Conservation (phyloP, 1,284 basidiomycete species). For the Xerocomus nothofagi region DNA sequence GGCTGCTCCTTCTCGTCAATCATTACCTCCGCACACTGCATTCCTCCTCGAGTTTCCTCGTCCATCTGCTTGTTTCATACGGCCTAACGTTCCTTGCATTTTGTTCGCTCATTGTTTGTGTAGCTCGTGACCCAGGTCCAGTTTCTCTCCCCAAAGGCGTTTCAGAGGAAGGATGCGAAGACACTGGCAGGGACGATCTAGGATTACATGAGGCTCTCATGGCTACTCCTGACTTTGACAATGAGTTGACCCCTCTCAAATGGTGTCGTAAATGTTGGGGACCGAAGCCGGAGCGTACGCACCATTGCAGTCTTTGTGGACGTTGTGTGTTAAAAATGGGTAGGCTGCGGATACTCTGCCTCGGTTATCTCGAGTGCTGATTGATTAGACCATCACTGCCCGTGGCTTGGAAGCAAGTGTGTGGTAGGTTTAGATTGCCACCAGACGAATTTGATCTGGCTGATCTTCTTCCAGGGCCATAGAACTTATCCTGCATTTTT, state of each 20-base stretch:
- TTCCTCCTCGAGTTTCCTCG: slow-evolving; percentile 45
- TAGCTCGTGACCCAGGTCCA: slow-evolving; percentile 72
- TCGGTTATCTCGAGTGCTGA: slow-evolving; percentile 13
- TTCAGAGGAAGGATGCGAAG: slow-evolving; percentile 29
- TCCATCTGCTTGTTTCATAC: slow-evolving; percentile 59
- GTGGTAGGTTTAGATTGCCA: slow-evolving; percentile 51
- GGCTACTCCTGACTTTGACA: slow-evolving; percentile 44
- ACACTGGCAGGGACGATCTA: slow-evolving; percentile 46
- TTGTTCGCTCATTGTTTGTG: slow-evolving; percentile 69
- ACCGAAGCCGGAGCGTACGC: slow-evolving; percentile 80
- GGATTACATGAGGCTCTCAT: slow-evolving; percentile 63
- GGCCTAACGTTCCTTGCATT: slow-evolving; percentile 64
- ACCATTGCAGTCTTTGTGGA: slow-evolving; percentile 79
- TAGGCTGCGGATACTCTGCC: slow-evolving; percentile 35
- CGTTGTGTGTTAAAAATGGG: slow-evolving; percentile 87
- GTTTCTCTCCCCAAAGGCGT: slow-evolving; percentile 40
- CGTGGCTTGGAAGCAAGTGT: slow-evolving; percentile 80
- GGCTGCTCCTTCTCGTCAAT: slow-evolving; percentile 62
- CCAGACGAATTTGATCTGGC: slow-evolving; percentile 1
- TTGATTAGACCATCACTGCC: slow-evolving; percentile 80
- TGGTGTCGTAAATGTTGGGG: slow-evolving; percentile 80
- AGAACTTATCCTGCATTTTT: slow-evolving; percentile 86
- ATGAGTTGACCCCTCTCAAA: slow-evolving; percentile 52
- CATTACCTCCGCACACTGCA: slow-evolving; percentile 60
- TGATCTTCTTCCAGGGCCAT: slow-evolving; percentile 56